phyloP scores from a whole-genome alignment of 805 yeast species.

The Wickerhamiella sergipiensis region DNA sequence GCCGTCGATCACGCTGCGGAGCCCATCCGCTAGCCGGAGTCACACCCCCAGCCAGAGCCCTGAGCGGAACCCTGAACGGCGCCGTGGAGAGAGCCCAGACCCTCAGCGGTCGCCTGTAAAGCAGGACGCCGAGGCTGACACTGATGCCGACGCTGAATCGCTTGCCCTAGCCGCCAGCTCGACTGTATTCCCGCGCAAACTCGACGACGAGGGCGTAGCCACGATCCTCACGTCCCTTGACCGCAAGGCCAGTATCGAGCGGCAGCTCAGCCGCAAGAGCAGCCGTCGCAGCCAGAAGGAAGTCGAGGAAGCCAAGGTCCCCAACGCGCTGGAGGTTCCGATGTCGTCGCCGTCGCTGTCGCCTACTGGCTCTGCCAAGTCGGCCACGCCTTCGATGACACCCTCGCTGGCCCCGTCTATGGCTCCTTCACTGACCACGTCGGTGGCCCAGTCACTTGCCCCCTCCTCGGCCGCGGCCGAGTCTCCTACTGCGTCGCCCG shows the following conservation, averaged over 20 bases:
- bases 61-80: not conserved
- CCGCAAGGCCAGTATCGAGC: constrained; percentile 23
- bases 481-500: not conserved
- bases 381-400: not conserved
- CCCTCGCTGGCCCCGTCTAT: not conserved
- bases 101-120: too few relatives aligned
- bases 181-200: constrained; percentile 24
- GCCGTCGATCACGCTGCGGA: not conserved
- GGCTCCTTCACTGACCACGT: constrained; percentile 1
- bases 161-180: constrained; percentile 19
- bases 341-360: constrained; percentile 4
- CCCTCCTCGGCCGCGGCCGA: not conserved
- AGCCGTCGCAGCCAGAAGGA: constrained; percentile 4
- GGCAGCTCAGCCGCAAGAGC: constrained; percentile 19
- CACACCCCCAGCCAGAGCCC: too few relatives aligned
- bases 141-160: constrained; percentile 4
- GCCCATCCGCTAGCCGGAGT: not conserved
- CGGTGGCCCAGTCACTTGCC: not conserved
- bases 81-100: not conserved
- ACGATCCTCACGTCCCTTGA: constrained; percentile 24
- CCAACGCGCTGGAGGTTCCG: constrained; percentile 22
- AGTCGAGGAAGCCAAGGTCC: constrained; percentile 18
- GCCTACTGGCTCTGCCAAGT: constrained; percentile 3
- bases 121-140: not conserved
- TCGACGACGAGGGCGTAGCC: constrained; percentile 22